phyloP scores from a whole-genome alignment of 2,329 filamentous ascomycete genomes.

The Alternaria brassicicola region DNA sequence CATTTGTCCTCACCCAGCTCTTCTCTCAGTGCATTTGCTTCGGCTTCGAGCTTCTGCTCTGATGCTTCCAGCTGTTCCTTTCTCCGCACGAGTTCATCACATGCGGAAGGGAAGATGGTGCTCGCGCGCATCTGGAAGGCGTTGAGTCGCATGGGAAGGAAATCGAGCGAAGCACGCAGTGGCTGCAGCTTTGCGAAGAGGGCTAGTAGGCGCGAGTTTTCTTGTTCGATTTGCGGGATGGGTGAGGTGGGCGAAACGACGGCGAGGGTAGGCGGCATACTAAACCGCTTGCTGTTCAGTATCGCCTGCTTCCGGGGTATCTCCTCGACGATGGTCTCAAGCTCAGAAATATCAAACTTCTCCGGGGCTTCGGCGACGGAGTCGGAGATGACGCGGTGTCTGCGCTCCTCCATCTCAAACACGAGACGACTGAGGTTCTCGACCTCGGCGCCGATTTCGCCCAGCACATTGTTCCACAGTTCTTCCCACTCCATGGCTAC shows the following conservation, averaged over 20 bases:
- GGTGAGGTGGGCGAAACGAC: constrained; percentile 67
- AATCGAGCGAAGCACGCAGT: constrained; percentile 88
- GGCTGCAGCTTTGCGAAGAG: constrained; percentile 96
- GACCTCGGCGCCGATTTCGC: constrained; percentile 89
- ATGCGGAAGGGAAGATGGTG: constrained; percentile 83
- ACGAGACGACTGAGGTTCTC: constrained; percentile 80
- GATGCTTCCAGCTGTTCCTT: constrained; percentile 76
- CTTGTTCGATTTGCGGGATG: constrained; percentile 65
- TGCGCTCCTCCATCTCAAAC: constrained; percentile 97
- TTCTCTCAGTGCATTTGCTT: constrained; percentile 85
- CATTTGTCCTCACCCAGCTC: constrained; percentile 95
- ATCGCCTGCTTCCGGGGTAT: constrained; percentile 64
- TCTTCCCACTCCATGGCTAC: constrained; percentile 99
- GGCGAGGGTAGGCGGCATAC: constrained; percentile 64
- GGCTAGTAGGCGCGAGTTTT: constrained; percentile 86
- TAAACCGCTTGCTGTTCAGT: constrained; percentile 69
- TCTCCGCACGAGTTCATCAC: constrained; percentile 82
- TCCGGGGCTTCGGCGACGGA: constrained; percentile 67
- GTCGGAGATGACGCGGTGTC: constrained; percentile 72
- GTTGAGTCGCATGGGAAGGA: constrained; percentile 90
- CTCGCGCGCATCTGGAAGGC: constrained; percentile 83
- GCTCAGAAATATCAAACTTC: constrained; percentile 78
- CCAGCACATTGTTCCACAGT: constrained; percentile 90
- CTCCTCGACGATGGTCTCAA: constrained; percentile 93
- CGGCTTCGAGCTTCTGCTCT: constrained; percentile 86